Conservation (phyloP, 352 stramenopile species). For the Thraustotheca clavata region DNA sequence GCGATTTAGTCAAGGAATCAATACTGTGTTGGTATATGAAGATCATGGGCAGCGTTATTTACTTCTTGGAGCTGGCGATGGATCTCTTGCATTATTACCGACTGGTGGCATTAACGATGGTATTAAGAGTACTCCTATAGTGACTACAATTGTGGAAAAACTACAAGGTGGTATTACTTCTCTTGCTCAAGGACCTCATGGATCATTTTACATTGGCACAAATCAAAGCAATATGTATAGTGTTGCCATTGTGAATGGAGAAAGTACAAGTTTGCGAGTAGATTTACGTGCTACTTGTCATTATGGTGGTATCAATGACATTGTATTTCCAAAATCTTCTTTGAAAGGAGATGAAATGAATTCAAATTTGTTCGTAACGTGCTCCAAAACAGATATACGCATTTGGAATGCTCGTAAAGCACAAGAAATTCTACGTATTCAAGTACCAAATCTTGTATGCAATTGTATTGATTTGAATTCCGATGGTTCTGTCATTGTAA, state of each 20-base stretch:
- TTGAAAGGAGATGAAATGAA: slow-evolving; percentile 58
- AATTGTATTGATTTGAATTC: slow-evolving; percentile 88
- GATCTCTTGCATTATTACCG: slow-evolving; percentile 83
- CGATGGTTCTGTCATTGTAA: slow-evolving; percentile 87
- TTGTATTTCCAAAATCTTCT: slow-evolving; percentile 82
- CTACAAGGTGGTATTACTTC: slow-evolving; percentile 89
- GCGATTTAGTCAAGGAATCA: slow-evolving; percentile 89
- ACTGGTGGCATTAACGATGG: slow-evolving; percentile 46
- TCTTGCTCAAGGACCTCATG: slow-evolving; percentile 72
- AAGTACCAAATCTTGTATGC: slow-evolving; percentile 96
- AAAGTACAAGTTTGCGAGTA: slow-evolving; percentile 32
- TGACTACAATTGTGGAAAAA: slow-evolving; percentile 58
- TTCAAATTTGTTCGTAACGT: slow-evolving; percentile 93
- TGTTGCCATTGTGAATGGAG: slow-evolving; percentile 50
- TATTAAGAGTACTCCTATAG: slow-evolving; percentile 62
- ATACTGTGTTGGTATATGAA: slow-evolving; percentile 77
- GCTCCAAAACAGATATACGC: slow-evolving; percentile 90
- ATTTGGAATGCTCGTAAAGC: slow-evolving; percentile 91
- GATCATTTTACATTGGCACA: slow-evolving; percentile 88
- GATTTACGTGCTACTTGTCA: slow-evolving; percentile 88
- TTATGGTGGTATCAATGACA: slow-evolving; percentile 88
- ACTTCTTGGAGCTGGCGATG: slow-evolving; percentile 87
- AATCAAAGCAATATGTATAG: slow-evolving; percentile 93
- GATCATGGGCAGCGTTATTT: slow-evolving; percentile 87
- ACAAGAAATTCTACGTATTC: slow-evolving; percentile 94